Evolutionary conservation across 2,329 filamentous ascomycete species (phyloP).

Genomic region (Magnaporthiopsis incrustans): DNA sequence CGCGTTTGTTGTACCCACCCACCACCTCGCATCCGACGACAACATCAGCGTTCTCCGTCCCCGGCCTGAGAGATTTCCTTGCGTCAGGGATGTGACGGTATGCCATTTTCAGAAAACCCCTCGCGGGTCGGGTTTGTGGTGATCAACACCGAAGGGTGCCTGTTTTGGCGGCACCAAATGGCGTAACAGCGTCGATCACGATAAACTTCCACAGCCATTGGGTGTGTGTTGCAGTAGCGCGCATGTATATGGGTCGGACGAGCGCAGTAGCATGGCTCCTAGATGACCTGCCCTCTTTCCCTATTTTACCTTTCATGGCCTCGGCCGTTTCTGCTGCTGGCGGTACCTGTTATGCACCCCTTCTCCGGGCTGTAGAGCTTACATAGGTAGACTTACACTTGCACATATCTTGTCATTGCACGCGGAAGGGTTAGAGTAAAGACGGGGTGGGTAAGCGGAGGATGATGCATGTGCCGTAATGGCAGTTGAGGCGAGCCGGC

Average conservation of each 20-base stretch:
- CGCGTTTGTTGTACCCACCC: neutral
- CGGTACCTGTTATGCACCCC: too few species aligned
- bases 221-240: neutral
- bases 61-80: neutral
- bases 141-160: slow-evolving; percentile 6
- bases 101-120: neutral
- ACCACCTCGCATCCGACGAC: neutral
- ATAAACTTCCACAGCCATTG: neutral
- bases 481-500: neutral
- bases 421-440: neutral
- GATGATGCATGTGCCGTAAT: neutral
- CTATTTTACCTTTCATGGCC: neutral
- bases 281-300: neutral
- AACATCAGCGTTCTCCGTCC: neutral
- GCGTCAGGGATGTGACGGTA: neutral
- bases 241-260: neutral
- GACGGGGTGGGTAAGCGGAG: neutral
- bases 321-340: too few species aligned
- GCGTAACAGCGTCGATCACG: slow-evolving; percentile 7
- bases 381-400: neutral
- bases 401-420: neutral
- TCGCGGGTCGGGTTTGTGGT: neutral
- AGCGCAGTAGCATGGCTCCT: neutral
- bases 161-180: slow-evolving; percentile 7
- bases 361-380: neutral